Evolutionary conservation across 2,329 filamentous ascomycete species (phyloP).

Genomic region (Erysiphe pulchra): DNA sequence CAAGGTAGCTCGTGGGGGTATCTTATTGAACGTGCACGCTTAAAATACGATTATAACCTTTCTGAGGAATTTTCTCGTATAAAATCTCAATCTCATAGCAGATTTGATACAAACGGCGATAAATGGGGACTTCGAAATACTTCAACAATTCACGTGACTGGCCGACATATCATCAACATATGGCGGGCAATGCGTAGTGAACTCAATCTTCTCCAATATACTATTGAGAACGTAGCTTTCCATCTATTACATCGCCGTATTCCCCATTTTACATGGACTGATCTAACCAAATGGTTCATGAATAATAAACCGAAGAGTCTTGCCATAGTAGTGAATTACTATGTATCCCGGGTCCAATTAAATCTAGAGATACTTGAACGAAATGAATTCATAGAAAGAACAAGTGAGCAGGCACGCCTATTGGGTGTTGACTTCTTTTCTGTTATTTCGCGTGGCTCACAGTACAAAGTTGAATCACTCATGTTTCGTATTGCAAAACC

Average conservation of each 20-base stretch:
- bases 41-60: conserved; percentile 73
- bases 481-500: conserved; percentile 98
- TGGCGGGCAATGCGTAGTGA: conserved; percentile 94
- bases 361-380: conserved; percentile 78
- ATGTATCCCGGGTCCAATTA: conserved; percentile 46
- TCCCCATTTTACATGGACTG: conserved; percentile 60
- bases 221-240: conserved; percentile 86
- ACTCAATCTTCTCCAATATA: conserved; percentile 77
- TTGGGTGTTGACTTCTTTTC: conserved; percentile 93
- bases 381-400: conserved; percentile 70
- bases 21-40: conserved; percentile 63
- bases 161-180: conserved; percentile 87
- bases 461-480: conserved; percentile 95
- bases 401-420: conserved; percentile 79
- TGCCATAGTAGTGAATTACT: conserved; percentile 53
- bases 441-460: conserved; percentile 79
- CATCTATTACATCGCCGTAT: conserved; percentile 70
- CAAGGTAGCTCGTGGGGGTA: conserved; percentile 91
- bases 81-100: conserved; percentile 57
- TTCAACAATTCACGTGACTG: conserved; percentile 76
- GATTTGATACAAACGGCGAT: conserved; percentile 67
- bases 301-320: conserved; percentile 43
- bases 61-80: conserved; percentile 81
- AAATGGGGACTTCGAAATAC: conserved; percentile 87
- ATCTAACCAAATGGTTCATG: conserved; percentile 60